These are phyloP conservation scores for Tetrahymena malaccensis DNA, from an alignment of 73 alveolate genomes.

Conservation along the genomic window DNA sequence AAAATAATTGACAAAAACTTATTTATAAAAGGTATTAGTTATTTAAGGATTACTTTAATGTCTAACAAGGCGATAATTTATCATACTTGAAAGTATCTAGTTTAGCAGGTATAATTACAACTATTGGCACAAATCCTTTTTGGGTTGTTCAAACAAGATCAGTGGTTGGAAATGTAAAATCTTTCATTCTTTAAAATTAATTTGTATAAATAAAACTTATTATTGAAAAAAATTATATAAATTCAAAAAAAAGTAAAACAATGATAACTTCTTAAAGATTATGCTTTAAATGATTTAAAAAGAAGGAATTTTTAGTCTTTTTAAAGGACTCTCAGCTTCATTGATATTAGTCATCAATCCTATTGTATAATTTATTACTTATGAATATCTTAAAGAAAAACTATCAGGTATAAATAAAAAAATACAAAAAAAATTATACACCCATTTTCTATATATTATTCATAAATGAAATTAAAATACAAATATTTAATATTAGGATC, in stretches of 20 bases:
- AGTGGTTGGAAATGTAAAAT: background rate
- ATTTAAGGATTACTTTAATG: slow-evolving; percentile 13
- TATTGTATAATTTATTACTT: slow-evolving; percentile 5
- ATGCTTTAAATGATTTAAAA: slow-evolving; percentile 4
- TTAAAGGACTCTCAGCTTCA: slow-evolving; percentile 23
- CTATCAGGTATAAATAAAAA: background rate
- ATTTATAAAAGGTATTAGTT: slow-evolving; percentile 7
- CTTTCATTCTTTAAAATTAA: background rate
- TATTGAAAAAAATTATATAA: too few species aligned
- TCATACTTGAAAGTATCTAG: slow-evolving; percentile 6
- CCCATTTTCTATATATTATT: too few species aligned
- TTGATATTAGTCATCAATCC: slow-evolving; percentile 24
- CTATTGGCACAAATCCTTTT: slow-evolving; percentile 23
- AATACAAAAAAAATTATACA: too few species aligned
- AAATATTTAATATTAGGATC: background rate
- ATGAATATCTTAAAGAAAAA: slow-evolving; percentile 8
- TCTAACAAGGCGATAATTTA: background rate
- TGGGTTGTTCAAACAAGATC: slow-evolving; percentile 26
- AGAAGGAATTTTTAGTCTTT: slow-evolving; percentile 8
- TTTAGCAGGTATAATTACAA: slow-evolving; percentile 17
- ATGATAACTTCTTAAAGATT: background rate
- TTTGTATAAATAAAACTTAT: too few species aligned
- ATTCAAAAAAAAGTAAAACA: background rate
- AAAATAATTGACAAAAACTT: background rate
- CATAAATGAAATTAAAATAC: too few species aligned